Evolutionary conservation across 495 filamentous ascomycete genomes (phyloP).

Genomic region (Bacidia rubella): DNA sequence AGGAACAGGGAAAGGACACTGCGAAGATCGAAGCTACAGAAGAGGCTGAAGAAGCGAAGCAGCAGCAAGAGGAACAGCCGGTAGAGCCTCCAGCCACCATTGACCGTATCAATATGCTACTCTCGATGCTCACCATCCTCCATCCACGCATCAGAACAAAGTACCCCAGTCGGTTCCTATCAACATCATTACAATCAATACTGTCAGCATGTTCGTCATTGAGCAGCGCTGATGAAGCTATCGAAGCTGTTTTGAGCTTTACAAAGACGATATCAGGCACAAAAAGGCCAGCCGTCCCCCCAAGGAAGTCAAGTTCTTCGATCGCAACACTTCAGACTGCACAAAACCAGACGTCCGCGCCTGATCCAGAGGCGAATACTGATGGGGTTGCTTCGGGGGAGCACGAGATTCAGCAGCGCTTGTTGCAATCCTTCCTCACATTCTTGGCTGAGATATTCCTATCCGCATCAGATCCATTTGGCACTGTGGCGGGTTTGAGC

Average conservation of each 20-base stretch:
- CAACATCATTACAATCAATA: slow-evolving; percentile 71
- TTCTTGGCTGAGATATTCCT: slow-evolving; percentile 76
- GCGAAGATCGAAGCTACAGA: slow-evolving; percentile 19
- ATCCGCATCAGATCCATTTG: slow-evolving; percentile 26
- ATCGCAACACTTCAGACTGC: slow-evolving; percentile 18
- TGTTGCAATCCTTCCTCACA: slow-evolving; percentile 76
- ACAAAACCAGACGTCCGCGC: slow-evolving; percentile 34
- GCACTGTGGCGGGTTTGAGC: slow-evolving; percentile 46
- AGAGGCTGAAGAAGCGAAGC: not conserved
- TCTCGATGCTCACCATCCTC: slow-evolving; percentile 71
- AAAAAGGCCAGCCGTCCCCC: slow-evolving; percentile 62
- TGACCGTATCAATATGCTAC: slow-evolving; percentile 56
- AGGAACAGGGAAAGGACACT: slow-evolving; percentile 33
- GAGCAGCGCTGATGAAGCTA: slow-evolving; percentile 35
- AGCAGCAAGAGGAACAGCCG: not conserved
- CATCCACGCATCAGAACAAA: slow-evolving; percentile 82
- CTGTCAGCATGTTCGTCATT: slow-evolving; percentile 51
- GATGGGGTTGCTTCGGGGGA: slow-evolving; percentile 40
- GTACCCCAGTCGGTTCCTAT: slow-evolving; percentile 82
- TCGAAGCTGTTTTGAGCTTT: slow-evolving; percentile 60
- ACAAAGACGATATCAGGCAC: slow-evolving; percentile 59
- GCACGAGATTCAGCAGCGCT: slow-evolving; percentile 39
- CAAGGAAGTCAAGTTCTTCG: slow-evolving; percentile 49
- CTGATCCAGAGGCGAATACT: slow-evolving; percentile 58
- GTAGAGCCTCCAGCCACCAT: slow-evolving; percentile 12